These are phyloP conservation scores for Aspergillus unguis DNA, from an alignment of 2,329 filamentous ascomycete species.

Conservation along the genomic window DNA sequence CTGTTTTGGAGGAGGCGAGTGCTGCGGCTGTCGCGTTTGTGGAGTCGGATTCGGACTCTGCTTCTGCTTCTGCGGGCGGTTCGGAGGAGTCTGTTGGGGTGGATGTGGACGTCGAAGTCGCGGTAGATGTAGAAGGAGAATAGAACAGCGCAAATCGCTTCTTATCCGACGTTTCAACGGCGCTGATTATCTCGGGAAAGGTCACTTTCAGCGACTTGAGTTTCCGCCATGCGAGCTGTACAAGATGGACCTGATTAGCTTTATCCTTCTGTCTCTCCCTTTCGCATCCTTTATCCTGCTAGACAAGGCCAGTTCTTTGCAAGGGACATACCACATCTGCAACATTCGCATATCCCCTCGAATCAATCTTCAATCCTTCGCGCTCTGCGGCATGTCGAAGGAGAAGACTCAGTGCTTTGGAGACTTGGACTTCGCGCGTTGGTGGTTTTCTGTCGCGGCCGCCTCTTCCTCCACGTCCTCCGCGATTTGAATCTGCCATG, in stretches of 20 bases:
- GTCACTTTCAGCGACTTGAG: constrained; percentile 70
- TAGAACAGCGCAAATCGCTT: constrained; percentile 81
- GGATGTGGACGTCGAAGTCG: constrained; percentile 14
- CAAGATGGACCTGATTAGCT: neutral
- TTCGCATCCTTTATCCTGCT: neutral
- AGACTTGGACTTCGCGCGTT: constrained; percentile 37
- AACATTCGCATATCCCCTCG: constrained; percentile 60
- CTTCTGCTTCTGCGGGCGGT: neutral
- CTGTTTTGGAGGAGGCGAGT: constrained; percentile 37
- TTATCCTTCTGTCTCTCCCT: neutral
- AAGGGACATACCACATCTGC: constrained; percentile 52
- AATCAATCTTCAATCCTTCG: constrained; percentile 57
- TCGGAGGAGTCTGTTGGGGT: neutral
- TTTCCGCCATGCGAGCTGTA: constrained; percentile 54
- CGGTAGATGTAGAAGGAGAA: constrained; percentile 30
- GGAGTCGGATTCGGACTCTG: neutral
- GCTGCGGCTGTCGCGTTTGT: constrained; percentile 33
- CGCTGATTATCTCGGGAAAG: constrained; percentile 66
- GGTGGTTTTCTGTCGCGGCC: constrained; percentile 13
- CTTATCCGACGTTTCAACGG: constrained; percentile 78
- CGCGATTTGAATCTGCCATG: neutral
- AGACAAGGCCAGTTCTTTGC: neutral
- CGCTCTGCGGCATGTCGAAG: constrained; percentile 61
- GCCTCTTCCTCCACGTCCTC: neutral
- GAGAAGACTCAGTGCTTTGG: constrained; percentile 44